These are phyloP conservation scores for Capsicum rhomboideum DNA, from an alignment of 257 asterid species.

Conservation along the genomic window DNA sequence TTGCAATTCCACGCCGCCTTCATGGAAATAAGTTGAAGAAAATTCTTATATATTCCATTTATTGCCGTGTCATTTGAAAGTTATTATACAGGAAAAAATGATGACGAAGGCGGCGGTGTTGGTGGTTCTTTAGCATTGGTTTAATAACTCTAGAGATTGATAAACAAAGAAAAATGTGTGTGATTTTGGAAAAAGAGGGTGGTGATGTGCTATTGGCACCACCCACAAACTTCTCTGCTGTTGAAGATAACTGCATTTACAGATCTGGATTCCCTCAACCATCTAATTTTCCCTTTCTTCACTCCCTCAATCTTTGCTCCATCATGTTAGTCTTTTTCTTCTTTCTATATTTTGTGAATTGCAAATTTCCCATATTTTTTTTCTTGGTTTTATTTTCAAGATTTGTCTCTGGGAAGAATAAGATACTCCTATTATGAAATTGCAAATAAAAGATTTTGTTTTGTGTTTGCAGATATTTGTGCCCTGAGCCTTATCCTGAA, in stretches of 20 bases:
- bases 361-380: background rate
- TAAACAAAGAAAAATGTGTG: constrained; percentile 14
- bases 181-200: constrained; percentile 14
- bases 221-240: constrained; percentile 26
- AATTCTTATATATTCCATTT: background rate
- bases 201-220: constrained; percentile 5
- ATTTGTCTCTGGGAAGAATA: background rate
- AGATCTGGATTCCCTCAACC: constrained; percentile 41
- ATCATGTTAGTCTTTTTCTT: constrained; percentile 19
- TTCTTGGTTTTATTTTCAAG: background rate
- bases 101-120: background rate
- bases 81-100: background rate
- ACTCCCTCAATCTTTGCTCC: constrained; percentile 29
- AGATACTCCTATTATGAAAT: too few relatives aligned
- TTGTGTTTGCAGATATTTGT: constrained; percentile 25
- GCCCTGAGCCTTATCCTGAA: constrained; percentile 40
- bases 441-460: background rate
- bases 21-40: background rate
- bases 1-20: constrained; percentile 5
- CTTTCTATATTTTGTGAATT: background rate
- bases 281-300: constrained; percentile 27
- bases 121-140: background rate
- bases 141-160: background rate
- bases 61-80: background rate
- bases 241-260: constrained; percentile 33